Conservation (phyloP, 2,329 filamentous ascomycete species). For the Sporothrix protearum region DNA sequence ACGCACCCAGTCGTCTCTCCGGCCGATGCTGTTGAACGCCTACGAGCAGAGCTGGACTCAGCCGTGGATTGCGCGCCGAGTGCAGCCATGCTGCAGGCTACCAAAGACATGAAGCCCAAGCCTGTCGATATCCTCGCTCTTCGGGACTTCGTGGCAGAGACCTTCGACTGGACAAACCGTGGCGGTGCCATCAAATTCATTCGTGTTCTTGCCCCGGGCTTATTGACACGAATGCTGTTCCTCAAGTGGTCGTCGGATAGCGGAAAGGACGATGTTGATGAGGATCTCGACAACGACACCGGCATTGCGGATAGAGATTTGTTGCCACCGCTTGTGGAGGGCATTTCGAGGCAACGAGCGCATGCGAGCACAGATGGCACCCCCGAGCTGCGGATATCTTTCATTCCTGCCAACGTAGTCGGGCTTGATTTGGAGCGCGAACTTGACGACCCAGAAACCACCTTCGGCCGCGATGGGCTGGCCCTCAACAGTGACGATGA, state of each 20-base stretch:
- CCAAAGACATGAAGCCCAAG: conserved; percentile 30
- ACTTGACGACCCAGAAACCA: conserved; percentile 42
- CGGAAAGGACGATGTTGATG: conserved; percentile 27
- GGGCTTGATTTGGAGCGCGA: conserved; percentile 72
- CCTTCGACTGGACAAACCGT: conserved; percentile 80
- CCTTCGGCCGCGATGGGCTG: conserved; percentile 50
- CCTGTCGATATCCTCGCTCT: conserved; percentile 64
- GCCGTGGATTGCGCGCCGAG: conserved; percentile 49
- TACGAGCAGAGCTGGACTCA: conserved; percentile 46
- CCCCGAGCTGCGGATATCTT: conserved; percentile 74
- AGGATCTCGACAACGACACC: not conserved
- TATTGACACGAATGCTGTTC: conserved; percentile 59
- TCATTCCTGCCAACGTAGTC: conserved; percentile 71
- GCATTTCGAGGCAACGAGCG: conserved; percentile 63
- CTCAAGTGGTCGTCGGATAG: conserved; percentile 10
- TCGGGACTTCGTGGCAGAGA: conserved; percentile 69
- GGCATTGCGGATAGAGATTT: not conserved
- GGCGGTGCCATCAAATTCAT: conserved; percentile 82
- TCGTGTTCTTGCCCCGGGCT: conserved; percentile 69
- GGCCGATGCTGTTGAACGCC: conserved; percentile 50
- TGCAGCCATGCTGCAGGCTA: not conserved
- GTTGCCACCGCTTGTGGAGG: conserved; percentile 51
- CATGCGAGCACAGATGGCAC: conserved; percentile 73
- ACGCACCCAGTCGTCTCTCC: conserved; percentile 80
- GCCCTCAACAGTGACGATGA: conserved; percentile 67